Evolutionary conservation across 2,329 filamentous ascomycete genomes (phyloP), one percentile per base, ranked within the genome.

Genomic region (Pyrenophora tritici-repentis): DNA sequence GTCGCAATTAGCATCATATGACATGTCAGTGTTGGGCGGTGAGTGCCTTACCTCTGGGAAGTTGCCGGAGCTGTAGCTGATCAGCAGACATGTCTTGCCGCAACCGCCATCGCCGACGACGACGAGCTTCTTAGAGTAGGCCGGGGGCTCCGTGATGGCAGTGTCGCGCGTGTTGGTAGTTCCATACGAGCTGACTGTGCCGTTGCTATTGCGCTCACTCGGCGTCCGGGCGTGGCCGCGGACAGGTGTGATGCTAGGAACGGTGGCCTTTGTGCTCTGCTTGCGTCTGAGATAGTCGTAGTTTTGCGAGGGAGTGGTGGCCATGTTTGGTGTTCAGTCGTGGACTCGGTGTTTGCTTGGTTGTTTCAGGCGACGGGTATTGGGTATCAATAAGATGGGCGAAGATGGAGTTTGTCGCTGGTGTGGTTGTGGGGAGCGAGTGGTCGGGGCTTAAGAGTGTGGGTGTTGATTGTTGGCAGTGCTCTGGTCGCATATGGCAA

Each of bases 41-140:
- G 10, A 9, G 34, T 14, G 17, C 2, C 26, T 37, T 80, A 97
- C 94, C 89, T 99, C 93, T 77, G 94, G 94, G 73, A 99, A 99
- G 76, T 96, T 96, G 53, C 94, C 94, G 79, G 97, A 92, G 70
- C 91, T 96, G 80, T 97, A 99, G 78, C 92, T 97, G 77, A 99
- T 99, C 76, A 99, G 81, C 63, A 99, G 81, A 80, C 94, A 99
- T 7, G 94, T 99, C 86, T 99, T 99, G 67, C 94, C 94, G 76
- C 94, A 99, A 57, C 94, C 94, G 66, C 94, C 94, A 75, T 99
- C 94, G 57, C 94, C 94, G 38, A 99, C 94, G 43, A 99, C 94
- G 37, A 99, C 94, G 72, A 99, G 94, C 83, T 99, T 99, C 82
- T 99, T 99, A 63, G 93, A 97, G 78, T 94, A 97, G 50, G 90